phyloP scores from a whole-genome alignment of 2,329 filamentous ascomycete genomes.

The Lachnellula arida region DNA sequence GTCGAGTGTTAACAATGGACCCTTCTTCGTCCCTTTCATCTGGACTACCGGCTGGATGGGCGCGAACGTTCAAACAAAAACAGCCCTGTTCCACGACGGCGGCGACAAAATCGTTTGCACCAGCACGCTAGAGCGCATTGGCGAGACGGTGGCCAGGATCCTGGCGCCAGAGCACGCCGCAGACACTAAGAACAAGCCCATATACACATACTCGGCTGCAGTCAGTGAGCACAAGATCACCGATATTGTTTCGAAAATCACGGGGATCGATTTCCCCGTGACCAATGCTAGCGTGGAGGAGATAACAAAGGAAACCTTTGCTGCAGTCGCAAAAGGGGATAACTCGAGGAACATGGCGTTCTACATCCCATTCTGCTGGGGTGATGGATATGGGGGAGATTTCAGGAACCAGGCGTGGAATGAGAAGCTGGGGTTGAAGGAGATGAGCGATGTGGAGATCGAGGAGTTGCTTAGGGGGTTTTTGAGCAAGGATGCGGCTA shows the following conservation, averaged over 20 bases:
- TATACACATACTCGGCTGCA: constrained; percentile 12
- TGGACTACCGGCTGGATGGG: constrained; percentile 14
- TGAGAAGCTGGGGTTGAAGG: constrained; percentile 63
- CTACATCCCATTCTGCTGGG: constrained; percentile 26
- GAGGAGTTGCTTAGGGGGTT: constrained; percentile 7
- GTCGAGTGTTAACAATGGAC: constrained; percentile 14
- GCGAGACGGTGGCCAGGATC: constrained; percentile 9
- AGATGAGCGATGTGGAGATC: constrained; percentile 44
- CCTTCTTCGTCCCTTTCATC: constrained; percentile 4
- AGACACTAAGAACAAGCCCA: constrained; percentile 12
- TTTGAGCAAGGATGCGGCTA: background rate
- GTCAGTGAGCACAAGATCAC: constrained; percentile 12
- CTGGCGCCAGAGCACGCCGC: constrained; percentile 15
- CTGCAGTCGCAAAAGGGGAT: constrained; percentile 7
- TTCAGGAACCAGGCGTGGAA: constrained; percentile 36
- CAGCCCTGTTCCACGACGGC: constrained; percentile 6
- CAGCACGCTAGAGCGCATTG: constrained; percentile 12
- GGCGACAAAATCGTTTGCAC: constrained; percentile 10
- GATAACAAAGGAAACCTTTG: constrained; percentile 9
- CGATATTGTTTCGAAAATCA: constrained; percentile 5
- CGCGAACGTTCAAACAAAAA: constrained; percentile 5
- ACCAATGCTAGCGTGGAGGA: constrained; percentile 2
- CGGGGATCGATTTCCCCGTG: constrained; percentile 10
- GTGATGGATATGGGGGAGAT: constrained; percentile 29
- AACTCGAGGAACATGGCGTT: constrained; percentile 17